Conservation (phyloP, 805 yeast genomes). For the Helenozyma baotianmanensis region DNA sequence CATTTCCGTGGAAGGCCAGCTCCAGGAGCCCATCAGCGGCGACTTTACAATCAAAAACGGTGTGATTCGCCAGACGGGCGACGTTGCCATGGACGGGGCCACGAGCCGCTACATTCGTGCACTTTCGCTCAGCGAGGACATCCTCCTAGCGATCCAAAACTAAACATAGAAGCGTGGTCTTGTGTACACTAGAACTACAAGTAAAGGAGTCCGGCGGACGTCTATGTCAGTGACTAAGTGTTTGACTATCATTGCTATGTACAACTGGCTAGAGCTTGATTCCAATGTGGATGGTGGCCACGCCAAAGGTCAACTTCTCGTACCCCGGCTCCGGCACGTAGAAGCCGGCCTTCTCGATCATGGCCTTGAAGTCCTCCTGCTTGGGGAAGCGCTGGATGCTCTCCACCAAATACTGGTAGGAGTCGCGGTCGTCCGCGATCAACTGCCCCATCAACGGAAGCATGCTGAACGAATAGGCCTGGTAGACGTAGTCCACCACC, state of each 20-base stretch:
- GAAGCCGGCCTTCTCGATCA: slow-evolving; percentile 95
- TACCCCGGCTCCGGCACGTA: slow-evolving; percentile 83
- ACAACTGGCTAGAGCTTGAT: slow-evolving; percentile 80
- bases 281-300: slow-evolving; percentile 94
- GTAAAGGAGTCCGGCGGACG: no score
- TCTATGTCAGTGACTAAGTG: no score
- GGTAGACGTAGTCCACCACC: slow-evolving; percentile 68
- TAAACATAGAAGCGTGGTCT: background rate
- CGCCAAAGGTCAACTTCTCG: slow-evolving; percentile 90
- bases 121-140: slow-evolving; percentile 31
- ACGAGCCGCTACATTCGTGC: slow-evolving; percentile 19
- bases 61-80: slow-evolving; percentile 11
- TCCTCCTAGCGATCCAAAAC: slow-evolving; percentile 17
- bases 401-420: slow-evolving; percentile 94
- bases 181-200: no score
- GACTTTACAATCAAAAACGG: slow-evolving; percentile 31
- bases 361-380: slow-evolving; percentile 83
- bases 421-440: slow-evolving; percentile 91
- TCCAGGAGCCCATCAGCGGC: slow-evolving; percentile 11
- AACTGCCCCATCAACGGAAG: slow-evolving; percentile 95
- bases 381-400: slow-evolving; percentile 87
- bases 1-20: slow-evolving; percentile 16
- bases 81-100: slow-evolving; percentile 22
- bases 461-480: slow-evolving; percentile 80
- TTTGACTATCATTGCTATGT: no score